Evolutionary conservation across 208 protist species (phyloP), one percentile per base, ranked within the genome.

Genomic region (Trypanosoma congolense): DNA sequence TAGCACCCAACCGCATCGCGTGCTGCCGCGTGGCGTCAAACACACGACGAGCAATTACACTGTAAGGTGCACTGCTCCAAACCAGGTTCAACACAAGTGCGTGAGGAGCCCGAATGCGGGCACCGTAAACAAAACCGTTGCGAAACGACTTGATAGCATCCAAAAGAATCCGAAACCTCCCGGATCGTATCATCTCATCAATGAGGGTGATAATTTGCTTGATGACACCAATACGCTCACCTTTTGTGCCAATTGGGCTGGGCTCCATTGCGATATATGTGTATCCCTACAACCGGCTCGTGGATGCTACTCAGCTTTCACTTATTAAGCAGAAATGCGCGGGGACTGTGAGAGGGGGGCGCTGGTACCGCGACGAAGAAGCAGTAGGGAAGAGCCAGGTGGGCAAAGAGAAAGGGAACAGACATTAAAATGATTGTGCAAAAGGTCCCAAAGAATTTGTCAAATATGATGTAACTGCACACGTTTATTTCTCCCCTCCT

Each of bases 111-210:
- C 89, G 83, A 19, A 93, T 83, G 14, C 75, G 66, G 9, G 77
- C 78, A 41, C 89, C 89, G 64, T 96, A 96, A 0, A 91, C 81
- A 31, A 89, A 69, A 25, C 89, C 89, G 45, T 96, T 92, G 28
- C 89, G 84, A 41, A 92, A 91, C 0, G 69, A 83, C 47, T 93
- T 91, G 2, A 96, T 53, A 1, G 82, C 75, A 14, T 75, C 65
- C 29, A 93, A 79, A 35, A 93, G 51, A 16, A 75, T 41, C 38
- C 75, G 59, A 47, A 82, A 87, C 50, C 77, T 51, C 2, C 81
- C 83, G 14, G 74, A 85, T 16, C 52, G 48, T 48, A 91, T 91
- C 73, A 90, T 73, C 16, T 59, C 49, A 57, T 94, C 71, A 41
- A 91, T 75, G 38, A 65, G n/a, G 9, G 8, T 12, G 0, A 3